phyloP scores from a whole-genome alignment of 2,329 filamentous ascomycete species.

The Monilinia laxa region DNA sequence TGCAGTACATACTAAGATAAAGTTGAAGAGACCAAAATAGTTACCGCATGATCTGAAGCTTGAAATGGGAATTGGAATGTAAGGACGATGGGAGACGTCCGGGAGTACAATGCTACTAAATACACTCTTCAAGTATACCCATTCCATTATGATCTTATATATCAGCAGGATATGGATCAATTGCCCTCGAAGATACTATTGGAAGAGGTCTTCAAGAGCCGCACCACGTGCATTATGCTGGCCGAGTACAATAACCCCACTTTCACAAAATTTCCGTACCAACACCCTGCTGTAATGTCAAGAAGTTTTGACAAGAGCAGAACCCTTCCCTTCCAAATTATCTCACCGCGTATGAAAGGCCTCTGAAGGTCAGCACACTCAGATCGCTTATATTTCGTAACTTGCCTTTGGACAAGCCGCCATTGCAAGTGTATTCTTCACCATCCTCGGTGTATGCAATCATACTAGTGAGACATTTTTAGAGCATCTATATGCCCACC shows the following conservation, averaged over 20 bases:
- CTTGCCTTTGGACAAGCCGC: neutral
- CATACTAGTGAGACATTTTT: neutral
- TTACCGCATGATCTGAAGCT: neutral
- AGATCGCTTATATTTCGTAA: neutral
- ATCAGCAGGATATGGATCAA: neutral
- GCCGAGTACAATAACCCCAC: slow-evolving; percentile 10
- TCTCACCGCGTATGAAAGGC: neutral
- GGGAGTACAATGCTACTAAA: neutral
- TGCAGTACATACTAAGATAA: neutral
- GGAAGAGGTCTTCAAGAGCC: neutral
- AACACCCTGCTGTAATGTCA: neutral
- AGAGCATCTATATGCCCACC: neutral
- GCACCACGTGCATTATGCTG: slow-evolving; percentile 1
- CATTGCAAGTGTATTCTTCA: neutral
- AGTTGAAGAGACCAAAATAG: neutral
- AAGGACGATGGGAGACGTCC: neutral
- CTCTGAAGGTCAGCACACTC: neutral
- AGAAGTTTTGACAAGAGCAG: neutral
- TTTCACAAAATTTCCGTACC: neutral
- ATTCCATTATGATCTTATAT: neutral
- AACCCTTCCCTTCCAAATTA: neutral
- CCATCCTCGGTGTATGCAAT: slow-evolving; percentile 2
- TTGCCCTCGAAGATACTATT: neutral
- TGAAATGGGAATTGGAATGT: neutral
- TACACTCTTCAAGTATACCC: neutral